phyloP scores from a whole-genome alignment of 2,329 filamentous ascomycete species.

The Colletotrichum sp. region DNA sequence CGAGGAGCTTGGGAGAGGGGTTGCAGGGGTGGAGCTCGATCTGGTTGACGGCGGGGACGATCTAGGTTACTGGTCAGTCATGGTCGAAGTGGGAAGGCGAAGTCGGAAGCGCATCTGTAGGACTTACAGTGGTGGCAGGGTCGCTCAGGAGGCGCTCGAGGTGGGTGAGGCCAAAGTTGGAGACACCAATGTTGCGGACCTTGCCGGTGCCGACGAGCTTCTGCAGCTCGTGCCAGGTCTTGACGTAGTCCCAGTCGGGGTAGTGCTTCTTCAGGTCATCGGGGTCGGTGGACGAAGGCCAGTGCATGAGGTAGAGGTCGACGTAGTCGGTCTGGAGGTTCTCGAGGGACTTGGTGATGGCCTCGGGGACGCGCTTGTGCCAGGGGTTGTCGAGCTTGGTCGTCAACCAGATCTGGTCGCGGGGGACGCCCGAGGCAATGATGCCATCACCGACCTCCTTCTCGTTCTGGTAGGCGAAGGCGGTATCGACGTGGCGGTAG shows the following conservation, averaged over 20 bases:
- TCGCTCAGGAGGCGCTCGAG: conserved; percentile 77
- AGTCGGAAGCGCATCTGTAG: not conserved
- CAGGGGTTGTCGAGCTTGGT: conserved; percentile 85
- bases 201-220: conserved; percentile 73
- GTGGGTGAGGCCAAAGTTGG: conserved; percentile 84
- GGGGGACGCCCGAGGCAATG: conserved; percentile 66
- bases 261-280: conserved; percentile 70
- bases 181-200: conserved; percentile 82
- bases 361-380: conserved; percentile 72
- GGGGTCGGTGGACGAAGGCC: conserved; percentile 70
- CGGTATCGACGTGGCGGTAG: conserved; percentile 80
- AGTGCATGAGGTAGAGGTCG: conserved; percentile 76
- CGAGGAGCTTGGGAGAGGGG: conserved; percentile 79
- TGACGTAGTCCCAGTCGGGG: conserved; percentile 80
- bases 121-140: conserved; percentile 62
- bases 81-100: not conserved
- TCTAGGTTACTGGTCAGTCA: conserved; percentile 34
- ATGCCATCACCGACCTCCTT: conserved; percentile 71
- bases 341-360: conserved; percentile 63
- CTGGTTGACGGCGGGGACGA: conserved; percentile 76
- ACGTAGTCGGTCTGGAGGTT: conserved; percentile 69
- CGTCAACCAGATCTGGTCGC: conserved; percentile 73
- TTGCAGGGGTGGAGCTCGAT: conserved; percentile 83
- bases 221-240: conserved; percentile 79
- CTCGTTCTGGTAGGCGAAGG: conserved; percentile 81